Conservation (phyloP, 164 flowering plant species). For the Aristolochia californica region DNA sequence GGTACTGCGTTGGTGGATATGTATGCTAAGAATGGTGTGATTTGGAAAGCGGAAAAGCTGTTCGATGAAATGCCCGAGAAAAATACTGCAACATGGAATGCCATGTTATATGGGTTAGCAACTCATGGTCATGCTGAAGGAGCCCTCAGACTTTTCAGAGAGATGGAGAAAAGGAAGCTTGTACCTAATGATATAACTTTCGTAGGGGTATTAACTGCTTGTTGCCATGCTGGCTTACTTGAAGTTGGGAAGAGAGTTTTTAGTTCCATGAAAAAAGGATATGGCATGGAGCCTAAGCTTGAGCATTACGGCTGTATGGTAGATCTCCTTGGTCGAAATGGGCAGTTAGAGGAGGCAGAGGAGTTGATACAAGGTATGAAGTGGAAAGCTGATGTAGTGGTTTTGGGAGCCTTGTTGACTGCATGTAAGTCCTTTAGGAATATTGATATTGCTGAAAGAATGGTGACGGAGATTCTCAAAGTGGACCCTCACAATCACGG, state of each 20-base stretch:
- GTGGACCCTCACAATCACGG: constrained; percentile 44
- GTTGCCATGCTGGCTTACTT: constrained; percentile 54
- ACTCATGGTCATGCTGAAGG: constrained; percentile 44
- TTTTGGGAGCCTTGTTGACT: constrained; percentile 49
- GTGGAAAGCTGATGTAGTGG: constrained; percentile 48
- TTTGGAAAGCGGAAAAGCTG: constrained; percentile 24
- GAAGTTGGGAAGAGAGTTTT: constrained; percentile 40
- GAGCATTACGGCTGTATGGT: constrained; percentile 70
- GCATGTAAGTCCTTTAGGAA: constrained; percentile 45
- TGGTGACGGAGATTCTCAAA: constrained; percentile 28
- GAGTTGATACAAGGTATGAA: constrained; percentile 42
- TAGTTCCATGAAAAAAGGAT: constrained; percentile 29
- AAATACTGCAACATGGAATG: constrained; percentile 53
- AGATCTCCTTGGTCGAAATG: constrained; percentile 46
- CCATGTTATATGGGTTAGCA: constrained; percentile 58
- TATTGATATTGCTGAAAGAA: constrained; percentile 38
- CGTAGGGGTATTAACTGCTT: constrained; percentile 57
- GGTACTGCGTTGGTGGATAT: constrained; percentile 60
- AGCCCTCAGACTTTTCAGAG: constrained; percentile 33
- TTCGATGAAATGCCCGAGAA: constrained; percentile 37
- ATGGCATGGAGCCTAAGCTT: constrained; percentile 44
- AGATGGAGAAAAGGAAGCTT: constrained; percentile 21
- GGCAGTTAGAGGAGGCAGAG: constrained; percentile 48
- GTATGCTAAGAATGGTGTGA: constrained; percentile 60
- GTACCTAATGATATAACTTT: constrained; percentile 40